A percentile compares a stretch with the other conserved stretches of the same genome.
phyloP scores from a whole-genome alignment of 2,329 filamentous ascomycete genomes.

The Aspergillus neoniger region DNA sequence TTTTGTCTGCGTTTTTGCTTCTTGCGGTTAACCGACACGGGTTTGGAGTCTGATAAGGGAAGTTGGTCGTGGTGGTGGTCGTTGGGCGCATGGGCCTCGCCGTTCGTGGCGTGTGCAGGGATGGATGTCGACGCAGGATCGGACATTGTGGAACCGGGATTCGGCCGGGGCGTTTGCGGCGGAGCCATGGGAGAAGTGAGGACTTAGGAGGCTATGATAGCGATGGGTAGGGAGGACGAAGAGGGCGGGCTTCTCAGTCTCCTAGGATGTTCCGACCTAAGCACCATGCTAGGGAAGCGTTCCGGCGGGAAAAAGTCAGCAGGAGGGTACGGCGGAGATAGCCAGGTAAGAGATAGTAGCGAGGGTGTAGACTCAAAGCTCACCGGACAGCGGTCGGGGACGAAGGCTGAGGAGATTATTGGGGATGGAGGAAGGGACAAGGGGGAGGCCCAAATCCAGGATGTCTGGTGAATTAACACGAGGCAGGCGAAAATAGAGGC shows the following conservation, averaged over 20 bases:
- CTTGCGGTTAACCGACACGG: slow-evolving; percentile 75
- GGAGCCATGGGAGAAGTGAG: slow-evolving; percentile 18
- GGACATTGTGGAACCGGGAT: slow-evolving; percentile 31
- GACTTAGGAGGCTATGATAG: slow-evolving; percentile 9
- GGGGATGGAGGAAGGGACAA: background rate
- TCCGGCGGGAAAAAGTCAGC: slow-evolving; percentile 17
- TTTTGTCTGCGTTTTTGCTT: slow-evolving; percentile 94
- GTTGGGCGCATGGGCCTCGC: slow-evolving; percentile 27
- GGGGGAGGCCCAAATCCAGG: background rate
- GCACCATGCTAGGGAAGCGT: slow-evolving; percentile 19
- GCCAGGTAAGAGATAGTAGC: background rate
- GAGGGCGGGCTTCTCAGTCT: slow-evolving; percentile 8
- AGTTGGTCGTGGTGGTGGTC: slow-evolving; percentile 7
- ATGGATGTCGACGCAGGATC: slow-evolving; percentile 27
- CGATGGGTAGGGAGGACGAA: slow-evolving; percentile 2
- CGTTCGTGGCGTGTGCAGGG: slow-evolving; percentile 33
- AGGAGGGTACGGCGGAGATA: slow-evolving; percentile 7
- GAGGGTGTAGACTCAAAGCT: slow-evolving; percentile 6
- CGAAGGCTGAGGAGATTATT: background rate
- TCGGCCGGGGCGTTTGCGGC: slow-evolving; percentile 27
- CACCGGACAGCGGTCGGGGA: slow-evolving; percentile 7
- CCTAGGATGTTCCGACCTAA: slow-evolving; percentile 17
- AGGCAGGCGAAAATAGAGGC: slow-evolving; percentile 4
- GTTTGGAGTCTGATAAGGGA: slow-evolving; percentile 25
- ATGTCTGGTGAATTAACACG: background rate